Base-by-base conservation (phyloP, 2,329 filamentous ascomycete species). In the Talaromyces atroroseus region DNA sequence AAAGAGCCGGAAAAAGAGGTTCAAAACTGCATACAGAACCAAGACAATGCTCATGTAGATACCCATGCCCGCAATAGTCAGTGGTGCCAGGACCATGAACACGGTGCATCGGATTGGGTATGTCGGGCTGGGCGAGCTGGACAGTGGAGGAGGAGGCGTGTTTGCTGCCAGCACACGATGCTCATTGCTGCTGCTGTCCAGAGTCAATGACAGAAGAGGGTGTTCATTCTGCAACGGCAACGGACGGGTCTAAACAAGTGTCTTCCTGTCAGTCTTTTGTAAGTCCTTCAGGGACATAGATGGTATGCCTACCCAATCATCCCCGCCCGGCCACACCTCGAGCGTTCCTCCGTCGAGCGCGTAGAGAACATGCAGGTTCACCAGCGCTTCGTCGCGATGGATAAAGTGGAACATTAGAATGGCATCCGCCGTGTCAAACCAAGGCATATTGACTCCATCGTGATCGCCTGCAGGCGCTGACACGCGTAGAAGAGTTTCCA, bases 361-460 rank as follows among this genome's bases (percentile, higher is more conserved):
- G 10, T n/a, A 56, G 11, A n/a, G 23, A 26, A 46, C 42, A 10
- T 26, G 40, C n/a, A 56, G 18, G 38, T 10, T 56, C 21, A 56
- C 23, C 1, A 38, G 26, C 2, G 48, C 54, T n/a, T 40, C 11
- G 34, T 56, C 54, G 24, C 29, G 48, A 42, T 40, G n/a, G 21
- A 52, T 38, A 16, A 52, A 52, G 40, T 56, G 21, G 38, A 21
- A 56, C 48, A 56, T 56, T 32, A 56, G 18, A 1, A 51, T 40
- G n/a, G 54, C 47, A 8, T 56, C 54, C 6, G 54, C 54, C 6
- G 40, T 47, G 18, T 56, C 48, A n/a, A 56, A 56, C 54, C 54
- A 56, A 5, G 54, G 54, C 21, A 56, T 8, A 40, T 26, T 52
- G n/a, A 52, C 21, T 6, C 54, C 54, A 50, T 56, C 54, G 8